Conservation (phyloP, 108 stramenopile genomes). For the Seminavis robusta region DNA sequence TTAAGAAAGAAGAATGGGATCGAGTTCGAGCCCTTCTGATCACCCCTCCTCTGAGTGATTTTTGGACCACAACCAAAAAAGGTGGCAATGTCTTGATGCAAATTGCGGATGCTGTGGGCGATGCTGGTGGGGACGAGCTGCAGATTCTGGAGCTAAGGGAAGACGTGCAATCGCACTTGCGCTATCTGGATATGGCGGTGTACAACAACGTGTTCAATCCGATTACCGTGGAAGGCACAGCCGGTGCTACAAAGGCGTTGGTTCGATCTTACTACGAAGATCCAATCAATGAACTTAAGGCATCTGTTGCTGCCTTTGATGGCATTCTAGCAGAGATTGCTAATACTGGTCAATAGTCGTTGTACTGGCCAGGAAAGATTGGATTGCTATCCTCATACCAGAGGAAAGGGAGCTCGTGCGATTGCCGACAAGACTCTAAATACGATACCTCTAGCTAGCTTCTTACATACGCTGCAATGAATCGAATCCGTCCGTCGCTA, state of each 20-base stretch:
- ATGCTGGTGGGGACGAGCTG: slow-evolving; percentile 74
- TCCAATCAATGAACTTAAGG: slow-evolving; percentile 70
- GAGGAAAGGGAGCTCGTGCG: too few species aligned
- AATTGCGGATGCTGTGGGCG: slow-evolving; percentile 64
- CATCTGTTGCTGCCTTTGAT: slow-evolving; percentile 47
- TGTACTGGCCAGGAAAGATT: too few species aligned
- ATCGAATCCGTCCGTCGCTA: too few species aligned
- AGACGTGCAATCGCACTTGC: slow-evolving; percentile 61
- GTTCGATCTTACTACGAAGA: slow-evolving; percentile 75
- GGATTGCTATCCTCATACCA: too few species aligned
- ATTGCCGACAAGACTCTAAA: too few species aligned
- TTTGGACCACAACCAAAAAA: slow-evolving; percentile 46
- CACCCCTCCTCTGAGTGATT: slow-evolving; percentile 57
- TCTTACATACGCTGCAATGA: too few species aligned
- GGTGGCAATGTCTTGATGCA: slow-evolving; percentile 3
- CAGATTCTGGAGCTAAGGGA: slow-evolving; percentile 68
- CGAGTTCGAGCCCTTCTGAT: slow-evolving; percentile 56
- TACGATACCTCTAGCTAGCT: too few species aligned
- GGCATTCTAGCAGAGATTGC: too few species aligned
- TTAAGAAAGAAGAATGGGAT: slow-evolving; percentile 83
- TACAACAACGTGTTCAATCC: slow-evolving; percentile 89
- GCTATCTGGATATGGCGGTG: slow-evolving; percentile 84
- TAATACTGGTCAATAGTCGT: too few species aligned
- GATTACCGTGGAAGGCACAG: slow-evolving; percentile 55
- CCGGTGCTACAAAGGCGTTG: slow-evolving; percentile 68